Evolutionary conservation across 2,329 filamentous ascomycete genomes (phyloP).

Genomic region (Periconia macrospinosa): DNA sequence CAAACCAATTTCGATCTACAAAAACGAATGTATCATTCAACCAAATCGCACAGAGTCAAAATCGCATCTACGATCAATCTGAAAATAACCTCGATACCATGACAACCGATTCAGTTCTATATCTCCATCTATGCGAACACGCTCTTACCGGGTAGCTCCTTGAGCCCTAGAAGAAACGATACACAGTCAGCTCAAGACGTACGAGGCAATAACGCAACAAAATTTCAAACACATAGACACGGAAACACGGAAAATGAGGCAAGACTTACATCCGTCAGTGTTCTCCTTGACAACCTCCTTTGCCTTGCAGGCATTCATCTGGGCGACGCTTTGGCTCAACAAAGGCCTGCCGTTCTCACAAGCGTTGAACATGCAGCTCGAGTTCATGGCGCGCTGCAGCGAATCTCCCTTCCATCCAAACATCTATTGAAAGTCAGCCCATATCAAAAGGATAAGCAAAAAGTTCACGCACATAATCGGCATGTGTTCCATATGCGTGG

Average conservation of each 20-base stretch:
- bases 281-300: conserved; percentile 52
- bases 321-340: conserved; percentile 13
- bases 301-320: conserved; percentile 18
- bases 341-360: conserved; percentile 12
- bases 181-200: neutral
- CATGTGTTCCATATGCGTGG: conserved; percentile 16
- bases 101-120: too few species aligned
- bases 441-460: neutral
- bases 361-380: conserved; percentile 12
- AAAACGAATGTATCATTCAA: neutral
- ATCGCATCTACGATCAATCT: too few species aligned
- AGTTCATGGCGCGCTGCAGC: conserved; percentile 15
- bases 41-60: neutral
- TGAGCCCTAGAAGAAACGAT: neutral
- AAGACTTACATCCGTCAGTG: conserved; percentile 42
- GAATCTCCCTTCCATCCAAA: conserved; percentile 39
- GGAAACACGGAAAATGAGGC: neutral
- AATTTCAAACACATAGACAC: too few species aligned
- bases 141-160: neutral
- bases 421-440: conserved; percentile 19
- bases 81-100: too few species aligned
- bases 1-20: neutral
- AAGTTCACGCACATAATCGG: conserved; percentile 9
- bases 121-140: neutral
- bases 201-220: neutral